Percentiles rank a stretch among this genome's conserved stretches.
Conservation (phyloP, 257 asterid species). For the Rauvolfia tetraphylla region DNA sequence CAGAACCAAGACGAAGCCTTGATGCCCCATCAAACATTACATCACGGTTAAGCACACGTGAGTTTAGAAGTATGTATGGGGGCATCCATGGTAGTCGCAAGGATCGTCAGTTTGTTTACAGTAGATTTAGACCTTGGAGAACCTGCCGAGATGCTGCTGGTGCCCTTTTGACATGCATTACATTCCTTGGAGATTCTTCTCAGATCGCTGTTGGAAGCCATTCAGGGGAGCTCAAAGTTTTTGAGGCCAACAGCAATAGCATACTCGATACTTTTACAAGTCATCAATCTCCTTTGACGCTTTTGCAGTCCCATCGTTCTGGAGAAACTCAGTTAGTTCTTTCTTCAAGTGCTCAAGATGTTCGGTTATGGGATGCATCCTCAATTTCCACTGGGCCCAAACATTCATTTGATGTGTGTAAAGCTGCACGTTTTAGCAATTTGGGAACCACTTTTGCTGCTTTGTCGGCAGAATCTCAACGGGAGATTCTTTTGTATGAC, state of each 20-base stretch:
- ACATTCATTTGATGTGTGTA: slow-evolving; percentile 83
- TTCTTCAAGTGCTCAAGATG: slow-evolving; percentile 83
- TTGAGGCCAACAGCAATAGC: slow-evolving; percentile 70
- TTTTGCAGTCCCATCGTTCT: slow-evolving; percentile 57
- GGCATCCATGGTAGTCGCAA: slow-evolving; percentile 83
- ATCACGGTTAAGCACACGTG: slow-evolving; percentile 83
- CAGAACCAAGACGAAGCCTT: slow-evolving; percentile 85
- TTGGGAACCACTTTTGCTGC: slow-evolving; percentile 75
- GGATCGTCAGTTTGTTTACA: slow-evolving; percentile 89
- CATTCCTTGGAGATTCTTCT: slow-evolving; percentile 85
- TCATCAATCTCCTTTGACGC: slow-evolving; percentile 82
- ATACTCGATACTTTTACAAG: slow-evolving; percentile 72
- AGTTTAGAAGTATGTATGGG: slow-evolving; percentile 69
- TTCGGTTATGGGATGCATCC: slow-evolving; percentile 83
- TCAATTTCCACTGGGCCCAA: slow-evolving; percentile 76
- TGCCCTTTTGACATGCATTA: slow-evolving; percentile 66
- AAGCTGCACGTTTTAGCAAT: slow-evolving; percentile 82
- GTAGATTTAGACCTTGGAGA: slow-evolving; percentile 98
- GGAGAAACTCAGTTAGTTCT: slow-evolving; percentile 67
- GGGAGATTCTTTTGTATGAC: slow-evolving; percentile 86
- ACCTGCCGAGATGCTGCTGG: slow-evolving; percentile 79
- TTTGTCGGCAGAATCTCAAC: slow-evolving; percentile 55
- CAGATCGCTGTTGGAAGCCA: slow-evolving; percentile 82
- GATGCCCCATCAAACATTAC: slow-evolving; percentile 96
- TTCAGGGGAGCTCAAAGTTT: slow-evolving; percentile 84